These are phyloP conservation scores for Basipetospora chlamydospora DNA, from an alignment of 2,329 filamentous ascomycete species.

Conservation along the genomic window DNA sequence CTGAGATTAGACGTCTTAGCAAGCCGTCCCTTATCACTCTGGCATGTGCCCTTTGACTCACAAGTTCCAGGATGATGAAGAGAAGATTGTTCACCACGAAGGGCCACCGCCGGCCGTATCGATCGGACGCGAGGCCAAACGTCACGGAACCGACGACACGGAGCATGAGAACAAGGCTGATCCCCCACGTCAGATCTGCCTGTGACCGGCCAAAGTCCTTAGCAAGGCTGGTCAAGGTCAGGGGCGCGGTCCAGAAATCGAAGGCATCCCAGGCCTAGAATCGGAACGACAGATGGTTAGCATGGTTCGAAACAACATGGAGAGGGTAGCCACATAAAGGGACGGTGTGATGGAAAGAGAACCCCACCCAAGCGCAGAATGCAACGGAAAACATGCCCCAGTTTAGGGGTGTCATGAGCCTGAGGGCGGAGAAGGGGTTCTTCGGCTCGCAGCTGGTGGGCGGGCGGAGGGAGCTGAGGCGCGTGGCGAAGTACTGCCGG, in stretches of 20 bases:
- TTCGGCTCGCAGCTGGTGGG: no score
- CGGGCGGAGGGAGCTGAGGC: slow-evolving; percentile 41
- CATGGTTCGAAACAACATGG: no score
- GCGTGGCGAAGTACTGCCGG: slow-evolving; percentile 30
- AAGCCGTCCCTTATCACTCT: not conserved
- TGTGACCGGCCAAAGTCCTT: slow-evolving; percentile 33
- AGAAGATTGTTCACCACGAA: slow-evolving; percentile 71
- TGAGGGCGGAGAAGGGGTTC: no score
- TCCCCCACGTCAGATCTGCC: slow-evolving; percentile 59
- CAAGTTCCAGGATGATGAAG: slow-evolving; percentile 52
- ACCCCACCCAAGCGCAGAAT: slow-evolving; percentile 40
- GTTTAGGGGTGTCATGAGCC: no score
- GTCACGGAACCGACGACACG: slow-evolving; percentile 59
- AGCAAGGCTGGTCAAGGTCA: slow-evolving; percentile 59
- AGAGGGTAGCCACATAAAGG: no score
- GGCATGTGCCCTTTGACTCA: no score
- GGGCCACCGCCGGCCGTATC: slow-evolving; percentile 70
- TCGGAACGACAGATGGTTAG: no score
- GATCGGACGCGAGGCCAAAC: slow-evolving; percentile 67
- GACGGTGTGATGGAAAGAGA: not conserved
- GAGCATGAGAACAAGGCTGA: slow-evolving; percentile 60
- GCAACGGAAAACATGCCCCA: slow-evolving; percentile 42
- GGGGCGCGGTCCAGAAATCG: slow-evolving; percentile 68
- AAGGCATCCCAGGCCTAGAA: slow-evolving; percentile 69
- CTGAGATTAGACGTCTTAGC: not conserved